Percentiles rank a stretch among this genome's conserved stretches.
These are phyloP conservation scores for Alternaria alternata DNA, from an alignment of 2,329 filamentous ascomycete species.

Conservation along the genomic window DNA sequence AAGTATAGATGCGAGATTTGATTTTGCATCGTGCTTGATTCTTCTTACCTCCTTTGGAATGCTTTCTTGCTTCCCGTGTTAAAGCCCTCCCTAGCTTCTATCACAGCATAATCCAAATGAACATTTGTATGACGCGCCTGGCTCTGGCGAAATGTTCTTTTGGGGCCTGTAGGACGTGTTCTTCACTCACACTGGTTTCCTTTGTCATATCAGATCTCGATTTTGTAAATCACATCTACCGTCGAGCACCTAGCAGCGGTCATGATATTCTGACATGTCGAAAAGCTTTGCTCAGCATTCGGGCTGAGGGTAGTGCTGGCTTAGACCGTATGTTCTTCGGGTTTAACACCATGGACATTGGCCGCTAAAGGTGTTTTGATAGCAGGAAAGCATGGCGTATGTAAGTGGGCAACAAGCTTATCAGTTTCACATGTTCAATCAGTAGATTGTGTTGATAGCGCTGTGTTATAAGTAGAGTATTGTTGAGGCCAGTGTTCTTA, in stretches of 20 bases:
- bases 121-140: not conserved
- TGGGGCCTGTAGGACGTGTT: not conserved
- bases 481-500: not conserved
- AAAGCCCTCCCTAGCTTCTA: not conserved
- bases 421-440: not conserved
- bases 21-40: conserved; percentile 6
- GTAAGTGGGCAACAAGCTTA: not conserved
- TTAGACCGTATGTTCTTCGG: not conserved
- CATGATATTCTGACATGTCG: not conserved
- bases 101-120: not conserved
- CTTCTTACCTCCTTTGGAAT: not conserved
- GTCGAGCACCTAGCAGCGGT: not conserved
- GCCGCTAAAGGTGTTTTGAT: not conserved
- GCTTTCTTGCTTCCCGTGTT: not conserved
- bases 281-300: not conserved
- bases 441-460: not conserved
- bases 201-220: not conserved
- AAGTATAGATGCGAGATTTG: conserved; percentile 23
- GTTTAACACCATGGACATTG: conserved; percentile 9
- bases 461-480: not conserved
- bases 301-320: not conserved
- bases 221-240: not conserved
- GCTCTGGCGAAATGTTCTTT: not conserved
- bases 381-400: not conserved
- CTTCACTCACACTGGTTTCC: not conserved